Conservation (phyloP, 164 flowering plant species). For the Dillenia suffruticosa region DNA sequence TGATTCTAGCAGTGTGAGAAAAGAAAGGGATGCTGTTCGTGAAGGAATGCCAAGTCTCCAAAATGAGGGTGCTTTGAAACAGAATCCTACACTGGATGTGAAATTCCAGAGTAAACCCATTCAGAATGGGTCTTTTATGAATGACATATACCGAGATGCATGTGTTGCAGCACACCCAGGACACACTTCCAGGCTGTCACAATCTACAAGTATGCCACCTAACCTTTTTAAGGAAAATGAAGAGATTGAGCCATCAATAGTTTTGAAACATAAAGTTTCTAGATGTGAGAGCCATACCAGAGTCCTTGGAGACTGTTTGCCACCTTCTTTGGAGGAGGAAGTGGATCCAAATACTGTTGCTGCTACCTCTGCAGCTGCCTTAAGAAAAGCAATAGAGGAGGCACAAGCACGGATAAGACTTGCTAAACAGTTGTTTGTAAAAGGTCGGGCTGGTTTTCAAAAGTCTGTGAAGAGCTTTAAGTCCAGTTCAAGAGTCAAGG, state of each 20-base stretch:
- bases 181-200: conserved; percentile 8
- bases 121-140: conserved; percentile 10
- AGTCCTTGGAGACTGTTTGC: conserved; percentile 2
- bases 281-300: conserved; percentile 7
- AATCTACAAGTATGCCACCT: conserved; percentile 12
- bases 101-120: conserved; percentile 7
- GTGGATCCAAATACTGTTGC: conserved; percentile 49
- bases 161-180: conserved; percentile 9
- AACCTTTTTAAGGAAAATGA: conserved; percentile 1
- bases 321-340: conserved; percentile 34
- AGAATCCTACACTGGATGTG: not conserved
- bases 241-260: conserved; percentile 7
- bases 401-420: conserved; percentile 50
- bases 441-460: conserved; percentile 27
- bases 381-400: conserved; percentile 52
- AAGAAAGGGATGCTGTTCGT: not conserved
- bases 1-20: conserved; percentile 8
- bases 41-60: no score
- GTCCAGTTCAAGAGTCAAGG: conserved; percentile 17
- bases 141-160: conserved; percentile 8
- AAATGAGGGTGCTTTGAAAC: no score
- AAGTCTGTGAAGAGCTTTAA: conserved; percentile 17
- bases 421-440: conserved; percentile 43
- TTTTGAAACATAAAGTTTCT: conserved; percentile 13
- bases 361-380: conserved; percentile 50